Base-by-base conservation (phyloP, 202 grass and related monocot species). In the Carex arenaria region DNA sequence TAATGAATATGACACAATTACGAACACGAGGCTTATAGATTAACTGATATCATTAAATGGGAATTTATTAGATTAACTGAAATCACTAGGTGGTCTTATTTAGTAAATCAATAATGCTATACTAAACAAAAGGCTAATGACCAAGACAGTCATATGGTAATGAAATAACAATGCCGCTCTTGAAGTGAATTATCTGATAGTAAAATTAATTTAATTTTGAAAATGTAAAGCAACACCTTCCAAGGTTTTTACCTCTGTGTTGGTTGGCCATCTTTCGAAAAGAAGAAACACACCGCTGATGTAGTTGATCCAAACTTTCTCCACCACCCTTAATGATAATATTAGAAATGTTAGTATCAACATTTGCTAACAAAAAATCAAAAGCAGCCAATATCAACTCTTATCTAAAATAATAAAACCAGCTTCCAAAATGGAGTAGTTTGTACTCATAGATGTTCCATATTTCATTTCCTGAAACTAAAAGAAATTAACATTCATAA, bases 301-400 rank as follows among this genome's bases (percentile, higher is more conserved):
- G 89, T 36, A 99, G 65, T 84, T 96, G 84, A 92, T 94, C 82
- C 65, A 96, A 84, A 88, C 96, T 92, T 85, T 92, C 96, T 78
- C 96, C 96, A 83, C 91, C 96, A 91, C 96, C 96, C 96, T 92
- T 71, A 85, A n/a, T 20, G 64, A 38, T 13, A 49, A 49, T 49
- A 49, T 49, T 19, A 49, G 62, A 74, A 3, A 49, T 3, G 19
- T 78, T 18, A 92, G 38, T 64, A 67, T 89, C 60, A 2, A 65
- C 0, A 68, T 56, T 61, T 87, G 56, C 19, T 45, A 83, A 31
- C 43, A 28, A 56, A 82, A 67, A 32, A 34, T 30, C 9, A 65
- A 60, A 57, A 47, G 56, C 36, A 64, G 47, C 11, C 10, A 73
- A 53, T 28, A 73, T 2, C 20, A 73, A 14, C 70, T 74, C 43